Evolutionary conservation across 768 basidiomycete genomes (phyloP).

Genomic region (Naganishia antarctica): DNA sequence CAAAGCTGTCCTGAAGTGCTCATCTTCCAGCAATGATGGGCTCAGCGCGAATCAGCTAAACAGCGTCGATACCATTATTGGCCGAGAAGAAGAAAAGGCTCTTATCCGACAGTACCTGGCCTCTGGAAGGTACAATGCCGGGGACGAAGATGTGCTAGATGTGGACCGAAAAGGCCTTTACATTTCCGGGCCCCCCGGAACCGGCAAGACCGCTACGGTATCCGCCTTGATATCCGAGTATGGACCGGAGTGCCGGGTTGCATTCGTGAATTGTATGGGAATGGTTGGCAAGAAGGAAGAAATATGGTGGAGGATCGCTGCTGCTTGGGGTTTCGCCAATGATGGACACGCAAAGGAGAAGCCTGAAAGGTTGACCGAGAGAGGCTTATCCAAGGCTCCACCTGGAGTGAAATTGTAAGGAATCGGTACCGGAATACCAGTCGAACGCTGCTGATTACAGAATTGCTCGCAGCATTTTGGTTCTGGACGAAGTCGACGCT

Average conservation of each 20-base stretch:
- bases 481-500: slow-evolving; percentile 50
- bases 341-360: slow-evolving; percentile 24
- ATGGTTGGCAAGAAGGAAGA: slow-evolving; percentile 35
- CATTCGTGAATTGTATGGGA: slow-evolving; percentile 48
- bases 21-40: slow-evolving; percentile 28
- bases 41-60: not conserved
- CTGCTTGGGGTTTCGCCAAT: slow-evolving; percentile 38
- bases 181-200: slow-evolving; percentile 87
- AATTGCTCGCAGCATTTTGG: slow-evolving; percentile 37
- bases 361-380: slow-evolving; percentile 25
- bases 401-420: slow-evolving; percentile 25
- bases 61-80: slow-evolving; percentile 36
- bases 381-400: slow-evolving; percentile 22
- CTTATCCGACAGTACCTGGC: slow-evolving; percentile 36
- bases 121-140: slow-evolving; percentile 27
- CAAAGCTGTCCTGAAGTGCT: slow-evolving; percentile 43
- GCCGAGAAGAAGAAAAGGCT: slow-evolving; percentile 42
- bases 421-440: not conserved
- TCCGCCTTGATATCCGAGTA: slow-evolving; percentile 39
- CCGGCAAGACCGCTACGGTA: slow-evolving; percentile 60
- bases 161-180: slow-evolving; percentile 57
- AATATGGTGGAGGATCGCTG: slow-evolving; percentile 43
- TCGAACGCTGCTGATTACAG: slow-evolving; percentile 1
- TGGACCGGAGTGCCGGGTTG: slow-evolving; percentile 27
- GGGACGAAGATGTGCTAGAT: slow-evolving; percentile 28